A percentile compares a stretch with the other conserved stretches of the same genome.
These are phyloP conservation scores for Tetracladium maxilliforme DNA, from an alignment of 2,329 filamentous ascomycete genomes.

Conservation along the genomic window DNA sequence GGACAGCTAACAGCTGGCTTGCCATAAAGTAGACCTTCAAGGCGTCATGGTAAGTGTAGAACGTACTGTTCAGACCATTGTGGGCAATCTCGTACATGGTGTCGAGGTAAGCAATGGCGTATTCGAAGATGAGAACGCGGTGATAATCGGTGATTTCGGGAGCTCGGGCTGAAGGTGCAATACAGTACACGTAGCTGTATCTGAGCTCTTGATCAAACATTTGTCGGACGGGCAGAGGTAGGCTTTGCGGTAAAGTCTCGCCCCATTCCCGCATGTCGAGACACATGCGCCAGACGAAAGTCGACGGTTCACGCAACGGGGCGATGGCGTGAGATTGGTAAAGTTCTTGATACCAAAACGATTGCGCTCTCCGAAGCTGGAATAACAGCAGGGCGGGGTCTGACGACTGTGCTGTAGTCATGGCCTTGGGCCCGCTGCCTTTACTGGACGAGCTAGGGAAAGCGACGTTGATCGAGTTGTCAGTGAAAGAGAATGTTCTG, in stretches of 20 bases:
- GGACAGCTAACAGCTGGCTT: constrained; percentile 44
- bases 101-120: constrained; percentile 69
- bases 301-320: constrained; percentile 51
- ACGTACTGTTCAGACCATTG: constrained; percentile 41
- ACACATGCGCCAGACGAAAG: constrained; percentile 64
- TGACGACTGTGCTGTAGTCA: constrained; percentile 23
- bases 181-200: constrained; percentile 82
- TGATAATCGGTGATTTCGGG: constrained; percentile 63
- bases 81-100: constrained; percentile 55
- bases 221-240: constrained; percentile 51
- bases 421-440: constrained; percentile 17
- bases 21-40: constrained; percentile 68
- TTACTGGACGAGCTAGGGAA: no score
- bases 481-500: constrained; percentile 83
- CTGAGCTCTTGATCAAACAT: constrained; percentile 79
- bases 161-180: constrained; percentile 65
- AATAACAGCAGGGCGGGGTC: constrained; percentile 68
- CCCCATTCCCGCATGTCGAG: constrained; percentile 70
- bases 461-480: constrained; percentile 73
- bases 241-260: constrained; percentile 52
- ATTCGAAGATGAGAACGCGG: constrained; percentile 72
- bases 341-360: constrained; percentile 76
- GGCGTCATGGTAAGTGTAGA: constrained; percentile 79
- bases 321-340: constrained; percentile 66
- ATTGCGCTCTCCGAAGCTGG: constrained; percentile 72